Evolutionary conservation across 2,329 filamentous ascomycete genomes (phyloP), one percentile per base, ranked within the genome.

Genomic region (Dendrostoma leiphaemia): DNA sequence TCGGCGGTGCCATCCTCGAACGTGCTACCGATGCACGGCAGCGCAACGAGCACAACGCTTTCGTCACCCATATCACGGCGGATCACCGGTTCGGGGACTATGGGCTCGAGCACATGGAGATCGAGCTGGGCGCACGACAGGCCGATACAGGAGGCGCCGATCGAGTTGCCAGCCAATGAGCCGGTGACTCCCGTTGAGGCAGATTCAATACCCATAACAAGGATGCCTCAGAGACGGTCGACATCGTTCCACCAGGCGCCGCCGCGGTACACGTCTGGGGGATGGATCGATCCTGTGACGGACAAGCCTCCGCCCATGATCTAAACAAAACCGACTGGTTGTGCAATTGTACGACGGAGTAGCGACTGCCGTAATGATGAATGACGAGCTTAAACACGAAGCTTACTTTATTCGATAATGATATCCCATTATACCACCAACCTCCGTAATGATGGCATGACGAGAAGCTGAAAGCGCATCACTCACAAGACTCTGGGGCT

Each of bases 121-220:
- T 51, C 53, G 3, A 52, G 43, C 26, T 55, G 53, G 53, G 48
- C 53, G 17, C 53, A 55, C 17, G 31, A 52, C 29, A 29, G 48
- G 23, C 53, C 48, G 19, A 4, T 24, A 3, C 41, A 40, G 41
- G 53, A 55, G 28, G 53, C 41, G 43, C 34, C 8, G 2, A 52
- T 43, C 17, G 53, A 55, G 29, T 23, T 55, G 15, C 48, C 53
- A 15, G 53, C 48, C 6, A n/a, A 31, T 10, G 53, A 55, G 43
- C 19, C 28, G 1, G n/a, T 31, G 34, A 34, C 29, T 6, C 43
- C 48, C 3, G 48, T 47, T 7, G 49, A 51, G 37, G 53, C 53
- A 29, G 53, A 48, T 26, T 48, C 53, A 7, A 55, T 34, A 13
- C 43, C 32, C 13, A 17, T 55, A 21, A 10, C 15, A 19, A 37